phyloP scores from a whole-genome alignment of 2,329 filamentous ascomycete genomes.

The Fusarium sulawesiense region DNA sequence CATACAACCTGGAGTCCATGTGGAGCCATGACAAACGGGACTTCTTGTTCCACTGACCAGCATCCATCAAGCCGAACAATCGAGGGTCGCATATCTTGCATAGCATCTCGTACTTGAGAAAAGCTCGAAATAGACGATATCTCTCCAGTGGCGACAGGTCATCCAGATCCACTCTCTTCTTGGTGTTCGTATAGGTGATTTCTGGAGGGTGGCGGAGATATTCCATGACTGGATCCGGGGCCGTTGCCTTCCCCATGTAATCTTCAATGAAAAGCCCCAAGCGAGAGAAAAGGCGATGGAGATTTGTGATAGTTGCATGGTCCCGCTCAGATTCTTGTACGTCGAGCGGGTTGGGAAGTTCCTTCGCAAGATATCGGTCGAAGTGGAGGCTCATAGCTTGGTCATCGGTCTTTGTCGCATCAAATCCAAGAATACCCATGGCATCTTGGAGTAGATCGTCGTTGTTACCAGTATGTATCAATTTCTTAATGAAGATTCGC shows the following conservation, averaged over 20 bases:
- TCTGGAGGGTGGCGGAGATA: conserved; percentile 16
- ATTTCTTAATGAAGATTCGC: too few species aligned
- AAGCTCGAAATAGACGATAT: background rate
- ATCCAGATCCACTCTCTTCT: background rate
- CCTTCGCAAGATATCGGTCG: background rate
- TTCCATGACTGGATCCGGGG: background rate
- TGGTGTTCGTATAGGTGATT: background rate
- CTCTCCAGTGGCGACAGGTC: background rate
- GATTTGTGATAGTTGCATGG: background rate
- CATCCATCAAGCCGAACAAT: too few species aligned
- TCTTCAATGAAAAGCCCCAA: conserved; percentile 27
- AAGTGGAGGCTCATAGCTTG: background rate
- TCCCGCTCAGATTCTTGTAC: too few species aligned
- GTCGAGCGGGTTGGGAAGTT: conserved; percentile 3
- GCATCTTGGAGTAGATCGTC: conserved; percentile 3
- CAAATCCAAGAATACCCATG: background rate
- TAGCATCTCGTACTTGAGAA: background rate
- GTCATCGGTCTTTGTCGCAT: background rate
- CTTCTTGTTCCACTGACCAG: too few species aligned
- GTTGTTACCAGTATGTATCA: background rate
- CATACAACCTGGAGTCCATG: background rate
- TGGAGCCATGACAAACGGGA: background rate
- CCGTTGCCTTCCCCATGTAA: conserved; percentile 29
- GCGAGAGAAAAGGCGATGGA: conserved; percentile 3
- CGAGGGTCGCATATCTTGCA: background rate